phyloP scores from a whole-genome alignment of 176 grass and related monocot genomes.

The Melocanna baccifera region DNA sequence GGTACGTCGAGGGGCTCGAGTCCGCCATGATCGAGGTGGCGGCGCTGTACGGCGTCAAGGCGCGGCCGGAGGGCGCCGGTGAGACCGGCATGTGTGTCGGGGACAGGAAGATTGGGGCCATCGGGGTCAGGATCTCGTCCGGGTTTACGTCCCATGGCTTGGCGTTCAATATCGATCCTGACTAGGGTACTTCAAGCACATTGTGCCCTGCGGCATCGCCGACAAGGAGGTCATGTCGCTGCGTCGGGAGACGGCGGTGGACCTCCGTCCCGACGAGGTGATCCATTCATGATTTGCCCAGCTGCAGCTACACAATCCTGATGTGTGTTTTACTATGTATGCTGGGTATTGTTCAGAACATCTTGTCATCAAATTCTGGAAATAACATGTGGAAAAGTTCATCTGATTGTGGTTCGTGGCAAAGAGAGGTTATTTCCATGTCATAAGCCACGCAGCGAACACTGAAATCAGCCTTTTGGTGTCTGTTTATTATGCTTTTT shows the following conservation, averaged over 20 bases:
- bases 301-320: conserved; percentile 1
- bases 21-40: conserved; percentile 76
- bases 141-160: conserved; percentile 78
- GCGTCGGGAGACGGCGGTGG: conserved; percentile 48
- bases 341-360: not conserved
- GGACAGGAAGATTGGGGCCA: conserved; percentile 89
- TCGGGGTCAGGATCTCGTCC: conserved; percentile 90
- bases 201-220: conserved; percentile 78
- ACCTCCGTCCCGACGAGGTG: conserved; percentile 65
- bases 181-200: conserved; percentile 66
- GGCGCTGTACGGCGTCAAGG: conserved; percentile 62
- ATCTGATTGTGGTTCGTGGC: not conserved
- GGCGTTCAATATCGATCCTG: conserved; percentile 75
- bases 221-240: conserved; percentile 77
- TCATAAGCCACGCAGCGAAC: not conserved
- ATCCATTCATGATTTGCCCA: conserved; percentile 50
- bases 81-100: conserved; percentile 89
- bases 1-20: conserved; percentile 87
- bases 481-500: not conserved
- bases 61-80: conserved; percentile 46
- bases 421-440: not conserved
- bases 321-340: not conserved
- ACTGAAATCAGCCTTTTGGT: not conserved
- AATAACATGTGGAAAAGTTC: not conserved
- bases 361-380: conserved; percentile 13